phyloP scores from a whole-genome alignment of 2,329 filamentous ascomycete genomes.

The Penicillium glabrum region DNA sequence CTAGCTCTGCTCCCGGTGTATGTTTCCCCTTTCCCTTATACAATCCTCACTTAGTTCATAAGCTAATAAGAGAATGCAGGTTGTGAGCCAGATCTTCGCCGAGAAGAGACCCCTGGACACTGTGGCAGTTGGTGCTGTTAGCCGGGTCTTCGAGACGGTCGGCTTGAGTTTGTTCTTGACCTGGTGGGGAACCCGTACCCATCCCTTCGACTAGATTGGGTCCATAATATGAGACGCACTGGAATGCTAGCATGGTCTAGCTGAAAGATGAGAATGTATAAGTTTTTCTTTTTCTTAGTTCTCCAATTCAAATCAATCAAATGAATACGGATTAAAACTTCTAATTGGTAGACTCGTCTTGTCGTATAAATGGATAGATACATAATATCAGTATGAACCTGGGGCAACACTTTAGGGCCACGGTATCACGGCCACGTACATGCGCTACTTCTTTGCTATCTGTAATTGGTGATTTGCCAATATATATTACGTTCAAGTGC shows the following conservation, averaged over 20 bases:
- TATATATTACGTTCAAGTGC: neutral
- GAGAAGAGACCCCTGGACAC: conserved; percentile 93
- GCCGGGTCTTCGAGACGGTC: conserved; percentile 88
- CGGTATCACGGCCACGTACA: no score
- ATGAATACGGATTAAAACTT: neutral
- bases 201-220: conserved; percentile 75
- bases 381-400: no score
- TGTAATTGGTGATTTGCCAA: neutral
- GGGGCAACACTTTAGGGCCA: no score
- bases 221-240: neutral
- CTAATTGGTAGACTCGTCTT: no score
- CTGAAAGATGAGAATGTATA: neutral
- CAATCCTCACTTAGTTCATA: neutral
- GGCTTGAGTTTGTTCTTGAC: conserved; percentile 89
- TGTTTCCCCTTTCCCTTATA: conserved; percentile 35
- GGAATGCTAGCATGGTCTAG: neutral
- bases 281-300: neutral
- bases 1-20: conserved; percentile 83
- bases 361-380: no score
- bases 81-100: conserved; percentile 80
- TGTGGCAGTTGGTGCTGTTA: conserved; percentile 78
- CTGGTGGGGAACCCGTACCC: conserved; percentile 96
- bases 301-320: neutral
- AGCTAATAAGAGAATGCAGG: conserved; percentile 51
- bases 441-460: no score